phyloP scores from a whole-genome alignment of 805 yeast species.

The Lachancea meyersii region DNA sequence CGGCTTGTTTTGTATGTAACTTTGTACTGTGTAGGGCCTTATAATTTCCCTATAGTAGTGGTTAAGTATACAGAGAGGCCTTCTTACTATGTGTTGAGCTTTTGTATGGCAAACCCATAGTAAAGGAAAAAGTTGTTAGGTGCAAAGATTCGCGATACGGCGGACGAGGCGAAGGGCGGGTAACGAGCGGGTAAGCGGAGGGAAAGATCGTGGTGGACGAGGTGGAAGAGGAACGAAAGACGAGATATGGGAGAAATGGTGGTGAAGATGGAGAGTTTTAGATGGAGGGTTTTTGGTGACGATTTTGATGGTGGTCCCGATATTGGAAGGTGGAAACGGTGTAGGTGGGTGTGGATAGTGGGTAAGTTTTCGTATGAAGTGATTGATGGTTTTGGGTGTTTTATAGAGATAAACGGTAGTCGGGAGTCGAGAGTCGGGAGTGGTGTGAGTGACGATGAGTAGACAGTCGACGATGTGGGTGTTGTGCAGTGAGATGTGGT shows the following conservation, averaged over 20 bases:
- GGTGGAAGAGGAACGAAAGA: background rate
- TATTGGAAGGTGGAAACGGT: too few species aligned
- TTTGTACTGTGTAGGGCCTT: conserved; percentile 11
- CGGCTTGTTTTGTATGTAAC: conserved; percentile 9
- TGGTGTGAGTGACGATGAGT: too few species aligned
- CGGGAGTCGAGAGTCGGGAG: too few species aligned
- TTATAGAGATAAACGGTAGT: too few species aligned
- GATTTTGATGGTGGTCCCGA: too few species aligned
- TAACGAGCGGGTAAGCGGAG: background rate
- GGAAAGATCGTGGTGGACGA: background rate
- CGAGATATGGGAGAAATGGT: background rate
- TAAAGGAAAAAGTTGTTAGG: background rate
- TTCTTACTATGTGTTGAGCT: conserved; percentile 3
- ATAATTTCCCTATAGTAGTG: conserved; percentile 4
- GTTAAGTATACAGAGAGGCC: background rate
- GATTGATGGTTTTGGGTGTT: too few species aligned
- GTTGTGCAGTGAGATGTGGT: too few species aligned
- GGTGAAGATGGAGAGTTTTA: too few species aligned
- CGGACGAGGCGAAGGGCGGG: conserved; percentile 1
- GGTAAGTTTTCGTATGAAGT: too few species aligned
- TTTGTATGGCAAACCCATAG: conserved; percentile 3
- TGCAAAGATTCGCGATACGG: conserved; percentile 1
- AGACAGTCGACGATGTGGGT: too few species aligned
- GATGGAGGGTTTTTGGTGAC: too few species aligned
- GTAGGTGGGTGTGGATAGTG: too few species aligned